Evolutionary conservation across 495 filamentous ascomycete genomes (phyloP).

Genomic region (Penicillium bialowiezense): DNA sequence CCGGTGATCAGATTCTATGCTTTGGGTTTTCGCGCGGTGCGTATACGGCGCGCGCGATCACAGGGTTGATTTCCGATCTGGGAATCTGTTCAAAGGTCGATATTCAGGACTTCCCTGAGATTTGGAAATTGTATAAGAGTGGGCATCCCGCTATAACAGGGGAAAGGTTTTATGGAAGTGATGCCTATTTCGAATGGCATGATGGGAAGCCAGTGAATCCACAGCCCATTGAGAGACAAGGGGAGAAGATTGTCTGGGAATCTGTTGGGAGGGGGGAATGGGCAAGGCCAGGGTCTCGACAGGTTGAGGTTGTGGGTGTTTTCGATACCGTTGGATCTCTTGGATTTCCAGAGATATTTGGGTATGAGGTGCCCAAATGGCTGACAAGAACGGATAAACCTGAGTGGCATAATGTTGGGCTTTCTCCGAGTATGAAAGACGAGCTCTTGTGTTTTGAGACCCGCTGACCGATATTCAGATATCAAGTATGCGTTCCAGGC

Average conservation of each 20-base stretch:
- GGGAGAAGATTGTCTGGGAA: constrained; percentile 10
- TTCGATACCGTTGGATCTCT: constrained; percentile 59
- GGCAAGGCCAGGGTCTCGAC: constrained; percentile 12
- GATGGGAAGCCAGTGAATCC: constrained; percentile 12
- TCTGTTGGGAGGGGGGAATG: constrained; percentile 8
- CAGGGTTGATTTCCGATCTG: constrained; percentile 51
- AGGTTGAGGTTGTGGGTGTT: constrained; percentile 53
- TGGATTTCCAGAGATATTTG: constrained; percentile 22
- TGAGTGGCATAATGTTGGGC: constrained; percentile 2
- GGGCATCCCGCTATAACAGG: constrained; percentile 16
- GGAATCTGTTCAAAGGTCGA: constrained; percentile 44
- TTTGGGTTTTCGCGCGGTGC: constrained; percentile 62
- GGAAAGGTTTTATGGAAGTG: constrained; percentile 13
- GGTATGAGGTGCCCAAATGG: constrained; percentile 13
- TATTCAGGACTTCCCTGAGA: constrained; percentile 40
- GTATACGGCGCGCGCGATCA: constrained; percentile 55
- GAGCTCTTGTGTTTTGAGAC: not conserved
- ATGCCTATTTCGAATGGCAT: constrained; percentile 4
- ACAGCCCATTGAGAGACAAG: constrained; percentile 18
- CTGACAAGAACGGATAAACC: not conserved
- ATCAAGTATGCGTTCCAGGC: constrained; percentile 61
- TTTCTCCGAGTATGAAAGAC: constrained; percentile 15
- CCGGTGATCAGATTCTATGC: constrained; percentile 56
- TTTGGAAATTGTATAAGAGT: constrained; percentile 49
- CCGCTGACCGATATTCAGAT: constrained; percentile 18